Evolutionary conservation across 2,329 filamentous ascomycete species (phyloP).

Genomic region (Trichophyton simii): DNA sequence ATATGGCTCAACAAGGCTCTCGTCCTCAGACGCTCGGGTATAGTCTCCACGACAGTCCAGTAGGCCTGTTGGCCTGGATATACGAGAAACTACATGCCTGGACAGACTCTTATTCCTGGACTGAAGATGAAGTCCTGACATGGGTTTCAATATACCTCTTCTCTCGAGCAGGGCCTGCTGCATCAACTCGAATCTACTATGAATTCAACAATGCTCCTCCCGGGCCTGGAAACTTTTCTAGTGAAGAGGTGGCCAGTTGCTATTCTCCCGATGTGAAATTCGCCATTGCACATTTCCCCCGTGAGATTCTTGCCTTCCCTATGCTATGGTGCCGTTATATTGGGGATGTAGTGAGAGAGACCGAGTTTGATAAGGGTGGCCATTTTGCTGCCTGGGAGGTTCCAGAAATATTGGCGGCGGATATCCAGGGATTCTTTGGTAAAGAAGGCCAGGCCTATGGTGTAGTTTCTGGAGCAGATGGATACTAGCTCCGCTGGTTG

Average conservation of each 20-base stretch:
- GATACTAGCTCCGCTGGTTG: slow-evolving; percentile 13
- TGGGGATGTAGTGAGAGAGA: slow-evolving; percentile 40
- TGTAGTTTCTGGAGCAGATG: slow-evolving; percentile 23
- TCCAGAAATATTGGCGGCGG: slow-evolving; percentile 34
- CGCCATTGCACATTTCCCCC: slow-evolving; percentile 40
- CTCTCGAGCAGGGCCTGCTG: slow-evolving; percentile 54
- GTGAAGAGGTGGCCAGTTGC: slow-evolving; percentile 22
- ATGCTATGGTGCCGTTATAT: slow-evolving; percentile 39
- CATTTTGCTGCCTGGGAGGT: slow-evolving; percentile 44
- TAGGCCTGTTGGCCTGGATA: slow-evolving; percentile 62
- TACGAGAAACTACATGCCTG: slow-evolving; percentile 70
- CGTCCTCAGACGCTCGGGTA: slow-evolving; percentile 64
- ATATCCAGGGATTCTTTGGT: slow-evolving; percentile 39
- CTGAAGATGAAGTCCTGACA: slow-evolving; percentile 60
- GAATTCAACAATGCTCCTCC: slow-evolving; percentile 40
- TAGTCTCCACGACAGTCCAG: slow-evolving; percentile 55
- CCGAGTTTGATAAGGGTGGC: slow-evolving; percentile 35
- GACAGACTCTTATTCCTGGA: slow-evolving; percentile 61
- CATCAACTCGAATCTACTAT: slow-evolving; percentile 60
- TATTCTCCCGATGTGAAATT: slow-evolving; percentile 40
- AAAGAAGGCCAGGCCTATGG: slow-evolving; percentile 29
- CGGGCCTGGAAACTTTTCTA: slow-evolving; percentile 10
- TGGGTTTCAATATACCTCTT: slow-evolving; percentile 67
- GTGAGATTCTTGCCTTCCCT: slow-evolving; percentile 40
- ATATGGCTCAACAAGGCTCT: slow-evolving; percentile 49